A percentile compares a stretch with the other conserved stretches of the same genome.
These are phyloP conservation scores for Ormosia semicastrata DNA, from an alignment of 306 rosid genomes.

Conservation along the genomic window DNA sequence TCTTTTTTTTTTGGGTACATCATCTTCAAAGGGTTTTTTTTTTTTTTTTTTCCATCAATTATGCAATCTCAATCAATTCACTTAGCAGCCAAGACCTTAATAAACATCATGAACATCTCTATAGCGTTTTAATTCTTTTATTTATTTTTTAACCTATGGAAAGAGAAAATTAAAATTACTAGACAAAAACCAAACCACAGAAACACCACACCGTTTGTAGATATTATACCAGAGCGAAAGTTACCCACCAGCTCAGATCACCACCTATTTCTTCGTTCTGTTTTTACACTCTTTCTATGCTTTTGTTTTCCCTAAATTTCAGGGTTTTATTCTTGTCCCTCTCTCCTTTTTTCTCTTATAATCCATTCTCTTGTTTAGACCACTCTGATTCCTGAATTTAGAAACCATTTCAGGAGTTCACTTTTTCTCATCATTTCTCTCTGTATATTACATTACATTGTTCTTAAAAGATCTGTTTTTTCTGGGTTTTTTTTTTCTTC, in stretches of 20 bases:
- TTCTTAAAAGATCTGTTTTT: slow-evolving; percentile 31
- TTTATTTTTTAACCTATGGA: neutral
- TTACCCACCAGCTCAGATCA: slow-evolving; percentile 7
- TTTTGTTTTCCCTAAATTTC: slow-evolving; percentile 18
- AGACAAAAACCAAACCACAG: neutral
- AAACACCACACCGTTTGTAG: slow-evolving; percentile 4
- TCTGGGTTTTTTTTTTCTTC: neutral
- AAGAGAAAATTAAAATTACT: neutral
- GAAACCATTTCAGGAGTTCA: slow-evolving; percentile 33
- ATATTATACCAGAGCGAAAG: slow-evolving; percentile 1
- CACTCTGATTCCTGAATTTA: slow-evolving; percentile 19
- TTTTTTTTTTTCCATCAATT: no score
- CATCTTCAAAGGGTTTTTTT: no score
- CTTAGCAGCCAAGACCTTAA: neutral
- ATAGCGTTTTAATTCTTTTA: neutral
- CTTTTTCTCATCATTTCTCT: slow-evolving; percentile 6
- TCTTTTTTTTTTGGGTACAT: no score
- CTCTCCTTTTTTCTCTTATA: neutral
- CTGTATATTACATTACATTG: slow-evolving; percentile 9
- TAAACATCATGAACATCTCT: neutral
- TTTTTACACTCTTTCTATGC: slow-evolving; percentile 29
- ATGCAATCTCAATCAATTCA: neutral
- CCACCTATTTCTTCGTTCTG: slow-evolving; percentile 38
- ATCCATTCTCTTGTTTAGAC: slow-evolving; percentile 26
- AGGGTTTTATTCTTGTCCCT: slow-evolving; percentile 20